These are phyloP conservation scores for Danielia reshetovae DNA, from an alignment of 805 yeast species.

Conservation along the genomic window DNA sequence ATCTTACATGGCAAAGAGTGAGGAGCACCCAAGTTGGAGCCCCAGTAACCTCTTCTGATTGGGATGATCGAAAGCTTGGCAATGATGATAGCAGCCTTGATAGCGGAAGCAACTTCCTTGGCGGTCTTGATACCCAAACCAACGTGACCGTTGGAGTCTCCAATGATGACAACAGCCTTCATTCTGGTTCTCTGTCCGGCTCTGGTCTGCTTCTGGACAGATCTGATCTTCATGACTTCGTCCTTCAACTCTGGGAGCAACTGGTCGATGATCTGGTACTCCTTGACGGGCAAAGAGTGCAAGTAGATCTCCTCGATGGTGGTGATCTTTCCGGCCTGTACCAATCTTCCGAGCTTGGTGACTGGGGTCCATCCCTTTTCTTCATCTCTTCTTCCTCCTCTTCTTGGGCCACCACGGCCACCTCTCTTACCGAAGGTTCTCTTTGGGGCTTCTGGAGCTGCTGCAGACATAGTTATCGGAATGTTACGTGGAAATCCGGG, in stretches of 20 bases:
- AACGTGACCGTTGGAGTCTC: constrained; percentile 99
- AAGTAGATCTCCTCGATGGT: constrained; percentile 97
- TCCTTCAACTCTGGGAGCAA: constrained; percentile 94
- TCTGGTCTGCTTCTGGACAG: constrained; percentile 99
- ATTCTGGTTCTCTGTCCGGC: constrained; percentile 99
- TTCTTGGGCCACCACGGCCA: constrained; percentile 37
- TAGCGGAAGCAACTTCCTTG: constrained; percentile 99
- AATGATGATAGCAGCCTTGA: constrained; percentile 98
- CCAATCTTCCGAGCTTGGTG: constrained; percentile 99
- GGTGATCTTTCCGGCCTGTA: constrained; percentile 96
- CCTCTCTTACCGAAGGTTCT: constrained; percentile 58
- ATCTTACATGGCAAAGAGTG: constrained; percentile 98
- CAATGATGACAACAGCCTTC: constrained; percentile 99
- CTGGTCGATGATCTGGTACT: constrained; percentile 96
- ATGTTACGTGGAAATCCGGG: constrained; percentile 73
- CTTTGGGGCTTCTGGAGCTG: constrained; percentile 39
- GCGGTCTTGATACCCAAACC: constrained; percentile 99
- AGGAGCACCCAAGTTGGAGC: constrained; percentile 98
- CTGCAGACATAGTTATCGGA: constrained; percentile 57
- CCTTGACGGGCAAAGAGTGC: constrained; percentile 99
- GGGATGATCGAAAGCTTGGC: constrained; percentile 99
- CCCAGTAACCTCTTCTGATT: constrained; percentile 99
- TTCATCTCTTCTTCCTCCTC: constrained; percentile 72
- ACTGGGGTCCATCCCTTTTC: constrained; percentile 99
- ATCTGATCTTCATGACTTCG: constrained; percentile 99